phyloP scores from a whole-genome alignment of 2,329 filamentous ascomycete genomes.

The Epichloe brachyelytri region DNA sequence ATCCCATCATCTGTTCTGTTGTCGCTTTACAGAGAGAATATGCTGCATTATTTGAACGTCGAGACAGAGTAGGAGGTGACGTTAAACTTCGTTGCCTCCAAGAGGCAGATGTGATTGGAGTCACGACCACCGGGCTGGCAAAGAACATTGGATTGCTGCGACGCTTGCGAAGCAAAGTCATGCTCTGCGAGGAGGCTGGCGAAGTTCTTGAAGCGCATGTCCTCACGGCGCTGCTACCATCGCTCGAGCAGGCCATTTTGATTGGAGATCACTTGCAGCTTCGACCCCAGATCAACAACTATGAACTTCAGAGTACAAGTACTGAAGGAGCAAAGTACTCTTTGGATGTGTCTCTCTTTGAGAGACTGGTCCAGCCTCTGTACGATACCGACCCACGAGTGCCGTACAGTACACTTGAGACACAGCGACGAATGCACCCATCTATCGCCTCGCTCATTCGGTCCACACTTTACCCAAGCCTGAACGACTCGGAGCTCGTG shows the following conservation, averaged over 20 bases:
- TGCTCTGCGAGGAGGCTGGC: conserved; percentile 56
- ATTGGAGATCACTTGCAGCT: conserved; percentile 54
- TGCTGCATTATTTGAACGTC: not conserved
- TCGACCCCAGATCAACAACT: conserved; percentile 43
- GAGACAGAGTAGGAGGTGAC: not conserved
- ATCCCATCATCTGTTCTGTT: not conserved
- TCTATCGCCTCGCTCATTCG: conserved; percentile 46
- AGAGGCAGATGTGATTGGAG: conserved; percentile 36
- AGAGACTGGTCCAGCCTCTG: conserved; percentile 35
- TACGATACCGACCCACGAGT: conserved; percentile 12
- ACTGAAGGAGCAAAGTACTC: conserved; percentile 33
- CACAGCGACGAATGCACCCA: conserved; percentile 54
- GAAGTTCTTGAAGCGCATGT: conserved; percentile 55
- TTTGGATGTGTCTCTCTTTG: conserved; percentile 49
- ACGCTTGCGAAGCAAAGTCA: conserved; percentile 37
- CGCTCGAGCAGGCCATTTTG: conserved; percentile 46
- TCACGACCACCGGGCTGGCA: conserved; percentile 48
- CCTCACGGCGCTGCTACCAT: conserved; percentile 44
- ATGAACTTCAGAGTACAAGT: conserved; percentile 38
- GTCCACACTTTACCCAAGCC: conserved; percentile 39
- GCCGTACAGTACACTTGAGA: conserved; percentile 31
- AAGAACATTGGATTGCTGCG: conserved; percentile 35
- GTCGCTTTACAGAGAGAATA: not conserved
- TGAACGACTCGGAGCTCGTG: conserved; percentile 36
- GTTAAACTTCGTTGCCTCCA: conserved; percentile 12